Conservation (phyloP, 179 eudicot genomes). For the Amaranthus tricolor region DNA sequence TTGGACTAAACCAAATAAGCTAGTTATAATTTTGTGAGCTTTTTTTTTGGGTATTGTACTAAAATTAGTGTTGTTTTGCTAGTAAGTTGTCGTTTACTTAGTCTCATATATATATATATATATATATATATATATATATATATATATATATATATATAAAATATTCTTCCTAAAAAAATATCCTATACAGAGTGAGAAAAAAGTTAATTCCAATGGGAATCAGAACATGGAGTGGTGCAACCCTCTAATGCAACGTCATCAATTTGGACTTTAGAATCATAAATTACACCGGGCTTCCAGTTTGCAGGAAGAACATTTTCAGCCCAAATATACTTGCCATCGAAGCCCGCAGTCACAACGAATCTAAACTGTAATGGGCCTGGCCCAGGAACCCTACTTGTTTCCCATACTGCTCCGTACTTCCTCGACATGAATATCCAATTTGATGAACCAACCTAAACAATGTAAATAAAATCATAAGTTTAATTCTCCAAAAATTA, state of each 20-base stretch:
- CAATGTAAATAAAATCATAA: no score
- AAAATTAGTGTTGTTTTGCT: no score
- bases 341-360: conserved; percentile 58
- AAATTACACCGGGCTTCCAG: conserved; percentile 55
- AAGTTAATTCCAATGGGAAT: conserved; percentile 33
- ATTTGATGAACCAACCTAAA: conserved; percentile 53
- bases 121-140: no score
- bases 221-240: conserved; percentile 55
- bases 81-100: no score
- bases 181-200: conserved; percentile 18
- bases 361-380: conserved; percentile 64
- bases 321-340: conserved; percentile 57
- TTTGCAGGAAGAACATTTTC: conserved; percentile 51
- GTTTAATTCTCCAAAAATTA: no score
- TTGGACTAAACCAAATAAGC: no score
- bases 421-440: conserved; percentile 55
- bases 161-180: no score
- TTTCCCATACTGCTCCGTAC: conserved; percentile 71
- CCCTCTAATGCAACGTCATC: conserved; percentile 62
- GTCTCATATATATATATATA: no score
- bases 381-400: conserved; percentile 35
- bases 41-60: no score
- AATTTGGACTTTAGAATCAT: conserved; percentile 66
- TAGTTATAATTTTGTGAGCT: no score
- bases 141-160: no score